Evolutionary conservation across 2,329 filamentous ascomycete genomes (phyloP).

Genomic region (Pestalotiopsis sp.): DNA sequence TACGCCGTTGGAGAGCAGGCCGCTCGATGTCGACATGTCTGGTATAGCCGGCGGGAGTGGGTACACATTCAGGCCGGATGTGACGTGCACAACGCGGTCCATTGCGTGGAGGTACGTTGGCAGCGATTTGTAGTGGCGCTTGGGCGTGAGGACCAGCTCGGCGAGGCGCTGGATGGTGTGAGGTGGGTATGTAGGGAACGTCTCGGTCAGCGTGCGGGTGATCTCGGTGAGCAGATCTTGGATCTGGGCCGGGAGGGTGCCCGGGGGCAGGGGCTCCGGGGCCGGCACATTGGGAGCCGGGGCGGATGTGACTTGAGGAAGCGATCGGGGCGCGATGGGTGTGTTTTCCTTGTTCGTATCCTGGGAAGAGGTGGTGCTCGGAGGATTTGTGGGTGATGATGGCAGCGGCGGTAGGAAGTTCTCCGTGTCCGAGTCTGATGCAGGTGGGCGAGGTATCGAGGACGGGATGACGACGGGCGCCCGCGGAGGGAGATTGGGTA

Average conservation of each 20-base stretch:
- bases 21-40: slow-evolving; percentile 55
- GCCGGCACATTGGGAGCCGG: slow-evolving; percentile 36
- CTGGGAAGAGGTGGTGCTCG: slow-evolving; percentile 47
- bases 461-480: slow-evolving; percentile 26
- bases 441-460: slow-evolving; percentile 37
- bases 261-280: slow-evolving; percentile 36
- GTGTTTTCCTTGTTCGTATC: slow-evolving; percentile 72
- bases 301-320: slow-evolving; percentile 28
- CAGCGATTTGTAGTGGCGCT: slow-evolving; percentile 77
- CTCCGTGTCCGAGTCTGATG: slow-evolving; percentile 37
- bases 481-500: slow-evolving; percentile 59
- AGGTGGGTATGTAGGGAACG: slow-evolving; percentile 77
- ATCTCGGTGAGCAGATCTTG: slow-evolving; percentile 65
- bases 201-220: slow-evolving; percentile 59
- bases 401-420: slow-evolving; percentile 48
- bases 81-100: slow-evolving; percentile 88
- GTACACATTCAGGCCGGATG: slow-evolving; percentile 78
- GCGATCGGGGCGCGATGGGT: slow-evolving; percentile 31
- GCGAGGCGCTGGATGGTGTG: slow-evolving; percentile 92
- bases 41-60: slow-evolving; percentile 74
- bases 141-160: slow-evolving; percentile 80
- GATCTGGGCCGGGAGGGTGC: slow-evolving; percentile 65
- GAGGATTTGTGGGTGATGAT: slow-evolving; percentile 44
- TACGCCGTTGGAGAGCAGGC: slow-evolving; percentile 62
- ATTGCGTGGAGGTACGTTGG: slow-evolving; percentile 87